Conservation (phyloP, 208 protist species). For the Leishmania arabica region DNA sequence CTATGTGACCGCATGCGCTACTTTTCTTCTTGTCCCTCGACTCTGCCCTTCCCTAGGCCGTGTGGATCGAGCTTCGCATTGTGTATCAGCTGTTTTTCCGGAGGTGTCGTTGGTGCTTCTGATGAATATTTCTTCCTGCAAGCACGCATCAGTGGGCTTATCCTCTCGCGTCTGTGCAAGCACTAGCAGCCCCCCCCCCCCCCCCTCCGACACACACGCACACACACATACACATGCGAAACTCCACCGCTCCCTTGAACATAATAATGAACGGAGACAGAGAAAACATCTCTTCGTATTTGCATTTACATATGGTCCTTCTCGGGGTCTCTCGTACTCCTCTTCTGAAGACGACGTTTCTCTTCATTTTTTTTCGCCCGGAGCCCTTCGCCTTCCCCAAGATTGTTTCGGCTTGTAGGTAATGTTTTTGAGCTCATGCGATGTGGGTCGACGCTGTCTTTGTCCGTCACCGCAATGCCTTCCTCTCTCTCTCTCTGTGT, state of each 20-base stretch:
- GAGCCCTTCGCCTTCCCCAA: not conserved
- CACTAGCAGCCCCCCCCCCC: not conserved
- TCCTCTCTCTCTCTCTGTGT: too few species aligned
- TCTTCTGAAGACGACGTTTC: not conserved
- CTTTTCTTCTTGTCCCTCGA: not conserved
- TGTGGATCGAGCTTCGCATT: not conserved
- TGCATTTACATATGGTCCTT: not conserved
- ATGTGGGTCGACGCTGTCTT: not conserved
- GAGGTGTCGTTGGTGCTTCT: not conserved
- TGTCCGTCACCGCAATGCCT: not conserved
- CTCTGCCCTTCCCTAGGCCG: not conserved
- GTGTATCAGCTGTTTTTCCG: not conserved
- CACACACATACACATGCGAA: not conserved
- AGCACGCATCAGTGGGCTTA: not conserved
- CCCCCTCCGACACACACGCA: not conserved
- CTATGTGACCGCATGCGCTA: not conserved
- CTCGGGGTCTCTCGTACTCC: not conserved
- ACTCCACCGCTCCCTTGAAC: not conserved
- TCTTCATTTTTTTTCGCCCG: not conserved
- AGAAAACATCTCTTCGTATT: not conserved
- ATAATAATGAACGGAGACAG: not conserved
- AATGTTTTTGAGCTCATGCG: not conserved
- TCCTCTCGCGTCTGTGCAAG: not conserved
- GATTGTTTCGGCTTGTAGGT: too few species aligned
- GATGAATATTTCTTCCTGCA: not conserved